Evolutionary conservation across 345 rosid species (phyloP).

Genomic region (Lenwebbia sp.): DNA sequence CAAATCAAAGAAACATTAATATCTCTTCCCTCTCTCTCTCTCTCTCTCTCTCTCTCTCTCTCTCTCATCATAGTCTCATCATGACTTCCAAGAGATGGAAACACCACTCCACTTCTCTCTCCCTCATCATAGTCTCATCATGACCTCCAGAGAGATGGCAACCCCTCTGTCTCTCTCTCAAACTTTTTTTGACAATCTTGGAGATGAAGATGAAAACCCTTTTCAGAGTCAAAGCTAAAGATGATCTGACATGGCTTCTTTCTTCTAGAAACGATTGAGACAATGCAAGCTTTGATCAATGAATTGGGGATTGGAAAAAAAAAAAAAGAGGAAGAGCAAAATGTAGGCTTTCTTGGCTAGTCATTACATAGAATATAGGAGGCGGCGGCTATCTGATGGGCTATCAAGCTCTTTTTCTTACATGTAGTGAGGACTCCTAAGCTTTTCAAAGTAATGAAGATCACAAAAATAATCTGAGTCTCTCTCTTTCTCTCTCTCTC

Average conservation of each 20-base stretch:
- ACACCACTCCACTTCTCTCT: neutral
- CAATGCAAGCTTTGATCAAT: neutral
- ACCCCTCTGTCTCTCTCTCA: neutral
- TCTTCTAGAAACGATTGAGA: neutral
- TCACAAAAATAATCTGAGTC: neutral
- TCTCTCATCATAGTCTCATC: constrained; percentile 49
- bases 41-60: neutral
- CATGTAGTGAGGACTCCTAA: neutral
- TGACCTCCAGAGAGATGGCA: neutral
- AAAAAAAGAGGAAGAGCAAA: neutral
- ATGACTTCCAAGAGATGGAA: constrained; percentile 16
- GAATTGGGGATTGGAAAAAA: neutral
- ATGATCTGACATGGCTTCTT: neutral
- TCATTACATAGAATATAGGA: neutral
- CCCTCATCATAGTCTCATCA: neutral
- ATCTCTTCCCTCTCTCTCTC: constrained; percentile 7
- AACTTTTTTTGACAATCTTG: neutral
- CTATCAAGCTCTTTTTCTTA: neutral
- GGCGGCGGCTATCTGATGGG: neutral
- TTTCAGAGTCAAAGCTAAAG: neutral
- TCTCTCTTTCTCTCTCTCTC: neutral
- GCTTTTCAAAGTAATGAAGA: neutral
- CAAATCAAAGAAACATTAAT: constrained; percentile 24
- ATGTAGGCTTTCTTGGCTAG: neutral
- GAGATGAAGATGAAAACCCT: neutral